Base-by-base conservation (phyloP, 1,284 basidiomycete genomes). In the Cryptococcus sp. region DNA sequence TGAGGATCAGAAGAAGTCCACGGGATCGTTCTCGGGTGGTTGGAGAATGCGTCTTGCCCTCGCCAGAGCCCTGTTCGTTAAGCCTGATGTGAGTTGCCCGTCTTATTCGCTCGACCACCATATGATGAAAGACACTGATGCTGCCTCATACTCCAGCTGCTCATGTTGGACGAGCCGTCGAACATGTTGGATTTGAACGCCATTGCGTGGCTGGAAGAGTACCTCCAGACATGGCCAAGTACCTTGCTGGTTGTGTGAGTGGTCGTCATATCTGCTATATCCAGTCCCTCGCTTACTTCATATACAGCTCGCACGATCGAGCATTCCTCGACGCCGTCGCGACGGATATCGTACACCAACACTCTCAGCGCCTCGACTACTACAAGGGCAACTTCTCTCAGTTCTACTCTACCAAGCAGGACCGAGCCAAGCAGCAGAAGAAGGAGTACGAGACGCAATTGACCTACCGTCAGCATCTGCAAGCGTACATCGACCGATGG, bases 41-140 rank as follows among this genome's bases (percentile, higher is more conserved):
- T 99, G 95, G 95, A 86, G 95, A 62, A 98, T 98, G 95, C 88
- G 96, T 78, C 92, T 99, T 63, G 91, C 96, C 15, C 87, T 99
- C 47, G 95, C 95, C 27, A 85, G 94, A 62, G 95, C 95, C 1
- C 84, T 99, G 48, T 98, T 99, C 72, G 96, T 98, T 65, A 97
- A 98, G 83, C 82, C 82, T 41, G 81, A 82, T 68, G 89, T 88
- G 64, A 57, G 75, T 67, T 27, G 10, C 25, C 3, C 25, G 3
- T 7, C 16, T 7, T 25, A 20, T 6, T n/a, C 39, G 45, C 17
- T 54, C 22, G 30, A 45, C 8, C n/a, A 4, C 13, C 35, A 27
- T 15, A 27, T 49, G 43, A n/a, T 20, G 43, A 43, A 50, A 19
- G 16, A 23, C 47, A 38, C 42, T 53, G 54, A 52, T 35, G 20